phyloP scores from a whole-genome alignment of 345 rosid species.

The Dovyalis caffra region DNA sequence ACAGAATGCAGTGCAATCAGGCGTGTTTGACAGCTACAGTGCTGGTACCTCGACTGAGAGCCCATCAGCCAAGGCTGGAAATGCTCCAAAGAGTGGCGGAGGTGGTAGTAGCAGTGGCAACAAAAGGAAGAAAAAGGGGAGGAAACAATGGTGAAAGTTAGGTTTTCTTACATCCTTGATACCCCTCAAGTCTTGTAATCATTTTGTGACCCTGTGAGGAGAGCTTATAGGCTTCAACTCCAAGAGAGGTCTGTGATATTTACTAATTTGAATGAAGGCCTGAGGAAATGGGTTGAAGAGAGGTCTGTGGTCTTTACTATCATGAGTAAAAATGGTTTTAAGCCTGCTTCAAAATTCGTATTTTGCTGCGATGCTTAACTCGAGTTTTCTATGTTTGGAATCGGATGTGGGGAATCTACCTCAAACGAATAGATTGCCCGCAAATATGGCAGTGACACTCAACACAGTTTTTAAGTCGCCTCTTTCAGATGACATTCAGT shows the following conservation, averaged over 20 bases:
- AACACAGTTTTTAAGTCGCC: not conserved
- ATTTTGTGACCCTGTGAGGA: constrained; percentile 4
- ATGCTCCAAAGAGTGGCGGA: constrained; percentile 36
- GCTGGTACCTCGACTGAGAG: constrained; percentile 34
- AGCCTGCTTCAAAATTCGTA: constrained; percentile 4
- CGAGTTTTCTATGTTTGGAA: not conserved
- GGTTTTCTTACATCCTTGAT: not conserved
- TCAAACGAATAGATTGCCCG: not conserved
- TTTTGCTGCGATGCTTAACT: not conserved
- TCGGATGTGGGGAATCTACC: not conserved
- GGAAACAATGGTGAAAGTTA: constrained; percentile 65
- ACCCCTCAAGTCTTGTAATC: constrained; percentile 11
- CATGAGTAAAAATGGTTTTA: not conserved
- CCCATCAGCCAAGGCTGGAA: constrained; percentile 43
- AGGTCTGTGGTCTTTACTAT: no score
- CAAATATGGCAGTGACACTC: not conserved
- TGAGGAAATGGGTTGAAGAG: not conserved
- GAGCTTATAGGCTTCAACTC: constrained; percentile 5
- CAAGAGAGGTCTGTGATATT: constrained; percentile 7
- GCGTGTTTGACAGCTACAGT: constrained; percentile 55
- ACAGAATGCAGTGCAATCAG: constrained; percentile 81
- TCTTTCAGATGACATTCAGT: not conserved
- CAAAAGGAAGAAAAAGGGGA: constrained; percentile 79
- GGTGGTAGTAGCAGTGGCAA: constrained; percentile 29
- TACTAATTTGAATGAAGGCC: not conserved